Percentiles rank a stretch among this genome's conserved stretches.
Conservation (phyloP, 352 stramenopile species). For the Globisporangium splendens region DNA sequence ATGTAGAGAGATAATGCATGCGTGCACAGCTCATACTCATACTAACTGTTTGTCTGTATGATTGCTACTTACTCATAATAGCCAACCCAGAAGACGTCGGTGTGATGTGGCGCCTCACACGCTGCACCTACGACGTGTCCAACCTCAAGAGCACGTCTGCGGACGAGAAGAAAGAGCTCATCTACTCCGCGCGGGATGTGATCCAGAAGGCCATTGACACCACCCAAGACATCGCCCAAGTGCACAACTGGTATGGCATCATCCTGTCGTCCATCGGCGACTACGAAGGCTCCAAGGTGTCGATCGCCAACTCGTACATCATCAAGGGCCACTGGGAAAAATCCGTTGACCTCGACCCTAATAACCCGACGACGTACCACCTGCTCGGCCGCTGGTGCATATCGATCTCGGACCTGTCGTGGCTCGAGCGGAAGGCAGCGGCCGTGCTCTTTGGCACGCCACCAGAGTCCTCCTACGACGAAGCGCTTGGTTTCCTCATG, state of each 20-base stretch:
- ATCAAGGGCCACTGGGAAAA: constrained; percentile 84
- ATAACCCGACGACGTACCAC: constrained; percentile 72
- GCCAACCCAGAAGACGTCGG: constrained; percentile 52
- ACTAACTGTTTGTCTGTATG: not conserved
- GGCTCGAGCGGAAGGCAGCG: constrained; percentile 82
- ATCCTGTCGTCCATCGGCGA: constrained; percentile 81
- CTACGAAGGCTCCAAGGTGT: constrained; percentile 84
- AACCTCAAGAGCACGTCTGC: constrained; percentile 44
- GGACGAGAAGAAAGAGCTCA: constrained; percentile 74
- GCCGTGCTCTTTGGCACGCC: constrained; percentile 78
- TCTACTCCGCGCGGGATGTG: constrained; percentile 60
- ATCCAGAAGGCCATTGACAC: constrained; percentile 51
- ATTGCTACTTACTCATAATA: not conserved
- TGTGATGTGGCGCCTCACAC: constrained; percentile 63
- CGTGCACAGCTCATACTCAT: not conserved
- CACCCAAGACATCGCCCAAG: constrained; percentile 50
- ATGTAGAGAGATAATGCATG: not conserved
- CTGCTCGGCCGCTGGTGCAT: constrained; percentile 83
- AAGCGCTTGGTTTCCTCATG: constrained; percentile 71
- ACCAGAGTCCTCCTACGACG: constrained; percentile 77
- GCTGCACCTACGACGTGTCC: constrained; percentile 63
- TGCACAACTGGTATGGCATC: constrained; percentile 87
- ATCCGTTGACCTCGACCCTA: constrained; percentile 68
- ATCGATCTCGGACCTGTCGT: constrained; percentile 79
- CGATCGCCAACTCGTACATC: constrained; percentile 77